Evolutionary conservation across 495 filamentous ascomycete genomes (phyloP).

Genomic region (Paragyromitra xinjiangensis): DNA sequence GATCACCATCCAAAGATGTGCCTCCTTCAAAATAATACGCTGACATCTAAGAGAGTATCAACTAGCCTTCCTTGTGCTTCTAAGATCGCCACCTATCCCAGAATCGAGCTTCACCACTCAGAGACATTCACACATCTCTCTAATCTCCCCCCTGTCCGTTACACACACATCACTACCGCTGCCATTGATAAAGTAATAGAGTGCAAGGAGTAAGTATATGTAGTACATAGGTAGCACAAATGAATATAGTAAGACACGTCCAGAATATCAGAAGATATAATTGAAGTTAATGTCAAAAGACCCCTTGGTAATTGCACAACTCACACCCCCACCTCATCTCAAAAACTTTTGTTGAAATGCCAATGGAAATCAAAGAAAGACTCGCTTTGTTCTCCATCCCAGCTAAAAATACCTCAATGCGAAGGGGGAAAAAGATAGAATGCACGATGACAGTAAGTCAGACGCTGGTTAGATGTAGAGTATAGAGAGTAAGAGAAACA

Average conservation of each 20-base stretch:
- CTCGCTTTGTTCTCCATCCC: conserved; percentile 1
- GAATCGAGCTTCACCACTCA: neutral
- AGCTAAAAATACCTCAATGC: conserved; percentile 22
- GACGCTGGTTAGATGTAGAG: conserved; percentile 32
- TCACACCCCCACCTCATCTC: neutral
- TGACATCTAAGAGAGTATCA: neutral
- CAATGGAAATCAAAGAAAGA: conserved; percentile 19
- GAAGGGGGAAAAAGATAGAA: conserved; percentile 36
- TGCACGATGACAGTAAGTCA: conserved; percentile 24
- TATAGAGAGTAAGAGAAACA: conserved; percentile 46
- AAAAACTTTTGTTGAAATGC: conserved; percentile 27
- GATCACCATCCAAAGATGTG: neutral
- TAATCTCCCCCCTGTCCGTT: neutral
- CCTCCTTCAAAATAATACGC: neutral
- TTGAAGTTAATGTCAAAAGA: conserved; percentile 14
- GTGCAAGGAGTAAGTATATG: neutral
- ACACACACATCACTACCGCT: conserved; percentile 5
- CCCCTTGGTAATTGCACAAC: conserved; percentile 8
- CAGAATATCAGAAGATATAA: conserved; percentile 17
- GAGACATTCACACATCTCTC: neutral
- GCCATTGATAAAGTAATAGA: conserved; percentile 2
- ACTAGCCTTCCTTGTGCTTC: neutral
- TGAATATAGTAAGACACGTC: conserved; percentile 8
- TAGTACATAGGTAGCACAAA: neutral
- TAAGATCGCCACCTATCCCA: neutral